Conservation (phyloP, 2,329 filamentous ascomycete genomes). For the Parafenestella ontariensis region DNA sequence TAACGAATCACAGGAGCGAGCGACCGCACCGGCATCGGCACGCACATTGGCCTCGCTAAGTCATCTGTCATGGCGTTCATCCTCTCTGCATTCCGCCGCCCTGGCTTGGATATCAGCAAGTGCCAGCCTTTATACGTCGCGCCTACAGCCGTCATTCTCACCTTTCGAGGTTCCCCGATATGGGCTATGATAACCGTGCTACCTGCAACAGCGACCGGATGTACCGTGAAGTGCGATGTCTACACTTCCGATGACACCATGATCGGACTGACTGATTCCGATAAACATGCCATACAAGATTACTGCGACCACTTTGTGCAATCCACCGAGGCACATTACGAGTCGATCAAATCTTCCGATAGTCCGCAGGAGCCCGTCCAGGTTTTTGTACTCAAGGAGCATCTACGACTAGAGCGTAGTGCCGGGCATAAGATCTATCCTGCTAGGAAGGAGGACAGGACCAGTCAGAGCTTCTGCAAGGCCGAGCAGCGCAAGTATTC, state of each 20-base stretch:
- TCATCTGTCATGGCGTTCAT: background rate
- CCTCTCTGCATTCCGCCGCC: background rate
- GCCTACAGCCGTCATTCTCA: slow-evolving; percentile 5
- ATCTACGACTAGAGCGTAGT: slow-evolving; percentile 32
- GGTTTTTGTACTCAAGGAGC: slow-evolving; percentile 26
- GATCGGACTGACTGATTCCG: background rate
- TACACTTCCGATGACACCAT: slow-evolving; percentile 3
- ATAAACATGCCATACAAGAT: slow-evolving; percentile 9
- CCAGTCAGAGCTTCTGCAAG: slow-evolving; percentile 23
- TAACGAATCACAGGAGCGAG: slow-evolving; percentile 11
- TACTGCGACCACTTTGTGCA: slow-evolving; percentile 8
- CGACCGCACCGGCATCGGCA: slow-evolving; percentile 18
- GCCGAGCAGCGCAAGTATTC: slow-evolving; percentile 27
- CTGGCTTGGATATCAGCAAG: background rate
- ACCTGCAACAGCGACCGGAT: background rate
- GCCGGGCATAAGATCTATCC: slow-evolving; percentile 33
- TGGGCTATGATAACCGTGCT: slow-evolving; percentile 10
- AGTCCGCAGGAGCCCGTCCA: slow-evolving; percentile 1
- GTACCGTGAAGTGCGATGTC: slow-evolving; percentile 6
- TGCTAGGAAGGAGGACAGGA: slow-evolving; percentile 16
- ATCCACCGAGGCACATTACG: slow-evolving; percentile 11
- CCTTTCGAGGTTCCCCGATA: slow-evolving; percentile 5
- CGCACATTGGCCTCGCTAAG: background rate
- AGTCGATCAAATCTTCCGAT: background rate
- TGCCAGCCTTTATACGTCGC: background rate